Evolutionary conservation across 306 rosid genomes (phyloP), one percentile per base, ranked within the genome.

Genomic region (Delonix regia): DNA sequence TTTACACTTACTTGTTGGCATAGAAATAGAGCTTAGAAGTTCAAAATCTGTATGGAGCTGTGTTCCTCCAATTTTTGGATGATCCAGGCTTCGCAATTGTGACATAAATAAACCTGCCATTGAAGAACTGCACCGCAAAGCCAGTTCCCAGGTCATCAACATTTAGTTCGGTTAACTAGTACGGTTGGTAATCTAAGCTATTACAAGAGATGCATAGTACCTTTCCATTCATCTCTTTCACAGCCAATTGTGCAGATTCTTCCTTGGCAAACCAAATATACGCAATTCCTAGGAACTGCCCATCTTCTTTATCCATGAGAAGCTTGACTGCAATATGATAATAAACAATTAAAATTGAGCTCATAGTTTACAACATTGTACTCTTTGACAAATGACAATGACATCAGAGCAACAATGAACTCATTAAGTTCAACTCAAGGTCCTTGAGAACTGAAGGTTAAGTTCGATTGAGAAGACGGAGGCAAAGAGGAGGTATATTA

Each of bases 161-260:
- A 48, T 27, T 49, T 76, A 60, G 47, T 57, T 66, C 21, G 71
- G 81, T 66, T 47, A 38, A 38, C 73, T 41, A 47, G 30, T 56
- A 30, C 13, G 49, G 61, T 52, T 67, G 69, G 68, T 21, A 45
- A 38, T 11, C 62, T 47, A 61, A 65, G 53, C 62, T 60, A 51
- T 71, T 45, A 13, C 14, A 47, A 66, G 62, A 51, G 9, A 39
- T 57, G 80, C 83, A 73, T 44, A 7, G 18, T 66, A 88, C 92
- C 92, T 85, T 79, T 82, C 92, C 92, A 60, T 83, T 83, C 88
- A 83, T 86, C 85, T 79, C 82, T 55, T 77, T 83, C 76, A 71
- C 80, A n/a, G 89, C 89, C 69, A 69, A 79, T 64, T 76, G 71
- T 0, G 85, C 86, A 66, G 65, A 83, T 63, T 86, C 79, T 73